These are phyloP conservation scores for Brassica cretica DNA, from an alignment of 345 rosid species.

Conservation along the genomic window DNA sequence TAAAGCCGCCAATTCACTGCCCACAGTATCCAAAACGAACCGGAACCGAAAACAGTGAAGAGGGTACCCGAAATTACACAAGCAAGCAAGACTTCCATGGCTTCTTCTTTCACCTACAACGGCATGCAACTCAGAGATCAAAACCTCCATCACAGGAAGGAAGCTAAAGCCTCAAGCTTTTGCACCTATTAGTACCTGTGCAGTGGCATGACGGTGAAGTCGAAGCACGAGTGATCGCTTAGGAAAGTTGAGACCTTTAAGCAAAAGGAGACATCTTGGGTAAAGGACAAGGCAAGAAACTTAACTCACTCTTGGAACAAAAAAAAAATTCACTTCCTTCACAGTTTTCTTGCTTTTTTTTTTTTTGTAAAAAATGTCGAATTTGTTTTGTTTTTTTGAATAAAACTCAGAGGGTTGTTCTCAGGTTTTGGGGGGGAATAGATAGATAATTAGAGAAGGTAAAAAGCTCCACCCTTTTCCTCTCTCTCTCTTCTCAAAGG, in stretches of 20 bases:
- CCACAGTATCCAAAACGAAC: constrained; percentile 87
- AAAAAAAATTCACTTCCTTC: constrained; percentile 29
- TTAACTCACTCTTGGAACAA: constrained; percentile 20
- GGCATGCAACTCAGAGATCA: constrained; percentile 34
- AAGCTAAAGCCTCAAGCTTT: constrained; percentile 22
- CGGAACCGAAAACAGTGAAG: constrained; percentile 66
- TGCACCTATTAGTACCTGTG: constrained; percentile 26
- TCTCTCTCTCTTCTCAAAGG: too few species aligned
- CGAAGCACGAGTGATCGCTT: constrained; percentile 37
- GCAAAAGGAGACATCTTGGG: constrained; percentile 39
- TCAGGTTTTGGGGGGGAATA: constrained; percentile 35
- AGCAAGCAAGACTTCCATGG: constrained; percentile 79
- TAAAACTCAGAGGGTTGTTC: constrained; percentile 47
- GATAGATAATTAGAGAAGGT: constrained; percentile 40
- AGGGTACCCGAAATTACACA: constrained; percentile 87
- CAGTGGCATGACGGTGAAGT: constrained; percentile 57
- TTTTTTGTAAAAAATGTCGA: too few species aligned
- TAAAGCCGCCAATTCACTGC: constrained; percentile 96
- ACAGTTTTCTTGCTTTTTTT: constrained; percentile 39
- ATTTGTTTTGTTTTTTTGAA: constrained; percentile 48
- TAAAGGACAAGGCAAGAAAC: constrained; percentile 26
- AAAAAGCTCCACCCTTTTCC: constrained; percentile 64
- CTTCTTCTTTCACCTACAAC: constrained; percentile 54
- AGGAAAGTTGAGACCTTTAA: constrained; percentile 14
- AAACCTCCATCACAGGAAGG: neutral